phyloP scores from a whole-genome alignment of 495 filamentous ascomycete genomes.

The Penicillium argentinense region DNA sequence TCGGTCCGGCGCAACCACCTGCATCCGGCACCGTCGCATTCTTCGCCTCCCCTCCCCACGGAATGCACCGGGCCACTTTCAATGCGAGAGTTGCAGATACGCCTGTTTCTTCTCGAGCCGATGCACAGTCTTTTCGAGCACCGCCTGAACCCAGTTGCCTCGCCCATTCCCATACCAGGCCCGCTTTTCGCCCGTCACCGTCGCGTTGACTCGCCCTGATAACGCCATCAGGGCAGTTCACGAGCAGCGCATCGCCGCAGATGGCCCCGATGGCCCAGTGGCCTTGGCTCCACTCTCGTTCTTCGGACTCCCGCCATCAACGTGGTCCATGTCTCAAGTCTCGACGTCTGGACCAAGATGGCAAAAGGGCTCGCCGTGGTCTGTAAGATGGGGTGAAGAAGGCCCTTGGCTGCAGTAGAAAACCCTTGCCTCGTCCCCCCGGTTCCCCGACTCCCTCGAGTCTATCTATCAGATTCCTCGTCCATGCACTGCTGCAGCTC shows the following conservation, averaged over 20 bases:
- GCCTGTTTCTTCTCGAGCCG: neutral
- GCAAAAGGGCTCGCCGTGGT: constrained; percentile 13
- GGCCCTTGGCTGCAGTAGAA: constrained; percentile 10
- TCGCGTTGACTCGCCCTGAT: too few relatives aligned
- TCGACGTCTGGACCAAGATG: constrained; percentile 13
- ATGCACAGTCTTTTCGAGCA: neutral
- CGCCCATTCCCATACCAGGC: neutral
- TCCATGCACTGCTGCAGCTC: neutral
- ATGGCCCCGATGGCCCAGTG: neutral
- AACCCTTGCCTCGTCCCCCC: constrained; percentile 27
- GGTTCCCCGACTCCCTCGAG: neutral
- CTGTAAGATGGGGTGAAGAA: constrained; percentile 4
- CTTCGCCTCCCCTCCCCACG: neutral
- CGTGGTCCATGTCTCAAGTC: constrained; percentile 20
- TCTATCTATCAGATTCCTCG: constrained; percentile 11
- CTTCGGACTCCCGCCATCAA: constrained; percentile 18
- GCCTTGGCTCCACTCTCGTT: constrained; percentile 20
- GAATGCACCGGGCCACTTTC: neutral
- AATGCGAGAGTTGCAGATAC: constrained; percentile 5
- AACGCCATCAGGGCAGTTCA: too few relatives aligned
- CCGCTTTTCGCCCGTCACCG: neutral
- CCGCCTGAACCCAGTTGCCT: neutral
- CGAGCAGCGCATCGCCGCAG: neutral
- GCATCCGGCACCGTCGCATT: constrained; percentile 14
- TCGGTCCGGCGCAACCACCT: too few relatives aligned